Percentiles rank a stretch among this genome's conserved stretches.
Evolutionary conservation across 2,329 filamentous ascomycete species (phyloP).

Genomic region (Nothophoma quercina): DNA sequence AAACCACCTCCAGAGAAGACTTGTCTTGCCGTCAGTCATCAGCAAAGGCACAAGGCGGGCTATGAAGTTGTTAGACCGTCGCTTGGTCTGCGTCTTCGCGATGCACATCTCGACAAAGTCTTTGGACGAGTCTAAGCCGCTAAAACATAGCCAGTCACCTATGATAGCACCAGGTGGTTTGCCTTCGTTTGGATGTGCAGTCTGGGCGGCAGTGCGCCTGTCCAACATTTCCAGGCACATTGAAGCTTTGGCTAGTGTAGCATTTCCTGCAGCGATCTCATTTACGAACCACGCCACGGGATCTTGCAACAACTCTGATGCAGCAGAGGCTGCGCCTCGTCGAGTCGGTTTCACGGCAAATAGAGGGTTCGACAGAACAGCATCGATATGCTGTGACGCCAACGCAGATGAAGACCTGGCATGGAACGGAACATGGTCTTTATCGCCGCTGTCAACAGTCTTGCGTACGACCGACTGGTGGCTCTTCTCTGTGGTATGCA

Average conservation of each 20-base stretch:
- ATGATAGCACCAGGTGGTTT: conserved; percentile 30
- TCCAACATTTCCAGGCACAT: conserved; percentile 49
- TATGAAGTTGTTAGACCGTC: conserved; percentile 20
- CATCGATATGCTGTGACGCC: conserved; percentile 57
- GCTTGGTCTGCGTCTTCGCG: conserved; percentile 12
- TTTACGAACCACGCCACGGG: conserved; percentile 53
- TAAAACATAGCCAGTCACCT: conserved; percentile 41
- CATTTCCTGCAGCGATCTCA: conserved; percentile 49
- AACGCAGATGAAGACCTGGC: conserved; percentile 44
- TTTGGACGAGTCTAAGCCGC: conserved; percentile 37
- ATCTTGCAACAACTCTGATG: conserved; percentile 40
- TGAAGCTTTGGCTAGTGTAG: conserved; percentile 48
- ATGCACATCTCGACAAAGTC: conserved; percentile 34
- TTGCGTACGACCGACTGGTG: not conserved
- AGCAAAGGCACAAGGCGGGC: conserved; percentile 32
- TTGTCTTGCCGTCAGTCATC: conserved; percentile 29
- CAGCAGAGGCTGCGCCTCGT: conserved; percentile 36
- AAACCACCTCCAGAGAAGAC: conserved; percentile 43
- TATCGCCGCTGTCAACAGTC: conserved; percentile 2
- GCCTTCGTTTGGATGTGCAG: conserved; percentile 11
- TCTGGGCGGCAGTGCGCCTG: conserved; percentile 14
- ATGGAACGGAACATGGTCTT: conserved; percentile 13
- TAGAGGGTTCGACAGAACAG: conserved; percentile 61
- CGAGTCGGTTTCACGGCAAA: conserved; percentile 49
- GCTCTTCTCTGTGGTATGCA: conserved; percentile 22